Percentiles rank a stretch among this genome's conserved stretches.
Conservation (phyloP, 176 grass and related monocot species). For the Aegilops sharonensis region DNA sequence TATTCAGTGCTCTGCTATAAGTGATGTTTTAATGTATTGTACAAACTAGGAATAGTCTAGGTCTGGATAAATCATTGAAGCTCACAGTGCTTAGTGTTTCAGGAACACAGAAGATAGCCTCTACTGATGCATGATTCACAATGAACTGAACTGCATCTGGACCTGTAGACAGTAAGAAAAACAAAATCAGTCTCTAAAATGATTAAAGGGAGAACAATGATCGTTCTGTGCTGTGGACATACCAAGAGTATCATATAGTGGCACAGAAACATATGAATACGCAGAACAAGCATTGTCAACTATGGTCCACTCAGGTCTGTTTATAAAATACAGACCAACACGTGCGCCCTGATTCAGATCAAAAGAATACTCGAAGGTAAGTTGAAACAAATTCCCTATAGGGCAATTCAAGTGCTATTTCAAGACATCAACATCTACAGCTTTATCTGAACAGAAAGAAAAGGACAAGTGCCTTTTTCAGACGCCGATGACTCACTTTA, state of each 20-base stretch:
- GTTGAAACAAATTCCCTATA: not conserved
- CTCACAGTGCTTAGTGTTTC: constrained; percentile 83
- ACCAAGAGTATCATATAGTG: constrained; percentile 94
- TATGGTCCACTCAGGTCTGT: constrained; percentile 87
- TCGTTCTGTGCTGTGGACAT: constrained; percentile 4
- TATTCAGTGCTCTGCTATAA: not conserved
- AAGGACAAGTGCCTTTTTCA: not conserved
- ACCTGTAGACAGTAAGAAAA: constrained; percentile 50
- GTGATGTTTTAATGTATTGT: constrained; percentile 8
- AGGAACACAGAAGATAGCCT: constrained; percentile 86
- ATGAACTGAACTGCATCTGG: constrained; percentile 92
- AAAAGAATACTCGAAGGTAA: not conserved
- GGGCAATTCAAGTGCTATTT: not conserved
- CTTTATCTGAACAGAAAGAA: constrained; percentile 12
- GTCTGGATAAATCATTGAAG: constrained; percentile 17
- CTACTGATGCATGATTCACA: constrained; percentile 77
- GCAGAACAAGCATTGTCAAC: constrained; percentile 93
- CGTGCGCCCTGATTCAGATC: constrained; percentile 55
- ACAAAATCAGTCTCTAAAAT: not conserved
- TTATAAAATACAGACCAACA: constrained; percentile 92
- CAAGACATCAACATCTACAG: not conserved
- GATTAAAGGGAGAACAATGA: constrained; percentile 2
- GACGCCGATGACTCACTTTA: constrained; percentile 50
- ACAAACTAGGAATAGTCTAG: not conserved
- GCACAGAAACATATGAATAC: constrained; percentile 80